A percentile compares a stretch with the other conserved stretches of the same genome.
phyloP scores from a whole-genome alignment of 345 rosid species.

The Populus davidiana region DNA sequence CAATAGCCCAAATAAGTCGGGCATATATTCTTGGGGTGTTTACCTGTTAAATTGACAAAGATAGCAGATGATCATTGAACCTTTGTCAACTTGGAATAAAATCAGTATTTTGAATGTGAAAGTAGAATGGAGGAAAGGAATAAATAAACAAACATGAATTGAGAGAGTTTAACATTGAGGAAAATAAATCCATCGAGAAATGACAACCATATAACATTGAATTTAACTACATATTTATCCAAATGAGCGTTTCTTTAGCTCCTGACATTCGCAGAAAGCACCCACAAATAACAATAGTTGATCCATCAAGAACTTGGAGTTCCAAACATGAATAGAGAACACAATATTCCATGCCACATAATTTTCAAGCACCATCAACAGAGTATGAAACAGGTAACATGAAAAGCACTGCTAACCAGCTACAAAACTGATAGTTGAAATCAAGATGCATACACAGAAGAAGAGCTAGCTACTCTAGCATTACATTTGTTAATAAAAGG shows the following conservation, averaged over 20 bases:
- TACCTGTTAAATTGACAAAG: slow-evolving; percentile 50
- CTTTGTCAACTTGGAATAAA: background rate
- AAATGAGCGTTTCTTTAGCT: background rate
- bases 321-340: background rate
- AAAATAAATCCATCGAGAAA: background rate
- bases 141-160: background rate
- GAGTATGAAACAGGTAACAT: background rate
- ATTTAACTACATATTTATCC: background rate
- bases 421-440: background rate
- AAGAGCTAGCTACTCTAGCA: too few relatives aligned
- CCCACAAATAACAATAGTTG: too few relatives aligned
- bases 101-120: background rate
- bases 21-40: slow-evolving; percentile 69
- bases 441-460: too few relatives aligned
- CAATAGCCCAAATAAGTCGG: slow-evolving; percentile 83
- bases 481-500: too few relatives aligned
- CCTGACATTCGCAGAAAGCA: background rate
- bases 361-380: background rate
- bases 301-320: background rate
- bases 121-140: background rate
- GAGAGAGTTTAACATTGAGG: background rate
- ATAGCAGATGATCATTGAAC: background rate
- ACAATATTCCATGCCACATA: background rate
- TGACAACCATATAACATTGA: background rate
- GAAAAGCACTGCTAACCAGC: background rate